Conservation (phyloP, 2,329 filamentous ascomycete genomes). For the Fusarium marasasianum region DNA sequence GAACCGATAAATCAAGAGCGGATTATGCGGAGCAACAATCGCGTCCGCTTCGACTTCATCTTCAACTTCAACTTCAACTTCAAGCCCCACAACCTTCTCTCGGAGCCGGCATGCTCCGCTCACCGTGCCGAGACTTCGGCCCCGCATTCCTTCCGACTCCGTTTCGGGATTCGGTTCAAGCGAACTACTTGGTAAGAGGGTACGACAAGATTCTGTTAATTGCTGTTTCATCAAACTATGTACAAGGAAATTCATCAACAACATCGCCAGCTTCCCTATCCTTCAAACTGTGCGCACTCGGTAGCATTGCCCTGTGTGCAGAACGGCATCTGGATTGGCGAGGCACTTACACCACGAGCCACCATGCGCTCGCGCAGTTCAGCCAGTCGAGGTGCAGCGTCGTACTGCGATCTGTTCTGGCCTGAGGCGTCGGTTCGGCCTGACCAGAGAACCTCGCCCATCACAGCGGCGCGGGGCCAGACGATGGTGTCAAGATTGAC, state of each 20-base stretch:
- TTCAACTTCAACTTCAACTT: not conserved
- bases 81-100: not conserved
- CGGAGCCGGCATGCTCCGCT: not conserved
- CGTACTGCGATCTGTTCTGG: conserved; percentile 75
- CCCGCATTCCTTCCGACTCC: conserved; percentile 21
- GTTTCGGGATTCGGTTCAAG: not conserved
- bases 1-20: not conserved
- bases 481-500: conserved; percentile 78
- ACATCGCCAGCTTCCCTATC: not conserved
- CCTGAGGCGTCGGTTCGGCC: conserved; percentile 73
- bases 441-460: conserved; percentile 83
- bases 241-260: not conserved
- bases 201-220: not conserved
- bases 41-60: not conserved
- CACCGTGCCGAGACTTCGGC: conserved; percentile 14
- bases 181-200: not conserved
- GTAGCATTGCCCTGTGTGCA: conserved; percentile 45
- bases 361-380: conserved; percentile 83
- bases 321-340: conserved; percentile 73
- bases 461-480: conserved; percentile 80
- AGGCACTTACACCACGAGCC: conserved; percentile 69
- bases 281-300: conserved; percentile 38
- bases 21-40: not conserved
- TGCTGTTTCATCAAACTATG: conserved; percentile 6
- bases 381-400: conserved; percentile 73